phyloP scores from a whole-genome alignment of 768 basidiomycete genomes.

The Crepidotus variabilis region DNA sequence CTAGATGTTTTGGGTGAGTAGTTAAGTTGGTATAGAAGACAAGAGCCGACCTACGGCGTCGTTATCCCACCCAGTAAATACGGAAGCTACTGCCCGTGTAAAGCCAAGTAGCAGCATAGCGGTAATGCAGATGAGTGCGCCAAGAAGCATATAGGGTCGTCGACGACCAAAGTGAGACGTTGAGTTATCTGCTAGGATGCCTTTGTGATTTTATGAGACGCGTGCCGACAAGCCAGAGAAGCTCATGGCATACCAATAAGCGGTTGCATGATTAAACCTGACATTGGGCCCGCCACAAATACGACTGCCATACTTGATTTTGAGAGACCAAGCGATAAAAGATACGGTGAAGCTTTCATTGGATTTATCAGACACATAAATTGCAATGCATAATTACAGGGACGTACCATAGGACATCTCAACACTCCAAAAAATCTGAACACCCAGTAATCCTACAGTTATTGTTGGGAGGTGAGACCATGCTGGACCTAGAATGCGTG shows the following conservation, averaged over 20 bases:
- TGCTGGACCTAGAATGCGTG: constrained; percentile 61
- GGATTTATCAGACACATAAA: not conserved
- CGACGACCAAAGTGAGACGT: constrained; percentile 82
- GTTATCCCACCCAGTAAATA: constrained; percentile 34
- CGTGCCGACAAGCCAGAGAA: not conserved
- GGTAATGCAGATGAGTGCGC: constrained; percentile 58
- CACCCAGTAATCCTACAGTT: constrained; percentile 77
- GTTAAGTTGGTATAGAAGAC: not conserved
- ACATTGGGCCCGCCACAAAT: constrained; percentile 88
- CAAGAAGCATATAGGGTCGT: constrained; percentile 79
- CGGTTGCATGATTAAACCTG: constrained; percentile 89
- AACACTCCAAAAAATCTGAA: constrained; percentile 90
- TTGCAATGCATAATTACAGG: no score
- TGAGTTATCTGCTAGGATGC: constrained; percentile 77
- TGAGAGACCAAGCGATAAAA: constrained; percentile 82
- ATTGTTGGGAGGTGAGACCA: constrained; percentile 67
- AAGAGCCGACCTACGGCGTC: constrained; percentile 22
- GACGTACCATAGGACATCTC: constrained; percentile 85
- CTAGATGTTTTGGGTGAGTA: constrained; percentile 25
- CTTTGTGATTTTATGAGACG: constrained; percentile 28
- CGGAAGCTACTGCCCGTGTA: constrained; percentile 61
- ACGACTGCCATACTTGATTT: constrained; percentile 88
- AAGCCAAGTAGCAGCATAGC: constrained; percentile 85
- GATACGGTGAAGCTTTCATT: constrained; percentile 69
- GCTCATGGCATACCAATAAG: constrained; percentile 55